A percentile compares a stretch with the other conserved stretches of the same genome.
Conservation (phyloP, 2,329 filamentous ascomycete species). For the Hymenoscyphus occultus region DNA sequence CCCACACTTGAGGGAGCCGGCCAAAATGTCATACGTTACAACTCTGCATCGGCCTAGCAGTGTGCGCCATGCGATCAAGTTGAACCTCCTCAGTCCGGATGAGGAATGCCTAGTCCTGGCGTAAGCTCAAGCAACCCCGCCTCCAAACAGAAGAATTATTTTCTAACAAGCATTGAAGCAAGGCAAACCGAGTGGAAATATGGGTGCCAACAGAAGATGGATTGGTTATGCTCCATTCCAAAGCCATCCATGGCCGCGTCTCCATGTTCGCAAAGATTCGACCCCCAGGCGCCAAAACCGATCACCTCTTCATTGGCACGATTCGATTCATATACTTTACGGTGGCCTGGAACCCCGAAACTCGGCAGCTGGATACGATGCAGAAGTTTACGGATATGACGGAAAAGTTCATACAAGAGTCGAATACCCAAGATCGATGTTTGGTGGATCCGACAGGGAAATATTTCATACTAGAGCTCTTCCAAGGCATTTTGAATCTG, state of each 20-base stretch:
- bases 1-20: neutral
- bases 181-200: constrained; percentile 82
- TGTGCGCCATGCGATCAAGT: constrained; percentile 81
- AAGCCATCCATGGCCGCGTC: constrained; percentile 79
- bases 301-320: constrained; percentile 90
- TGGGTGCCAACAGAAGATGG: constrained; percentile 67
- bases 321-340: constrained; percentile 90
- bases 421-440: constrained; percentile 78
- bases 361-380: constrained; percentile 48
- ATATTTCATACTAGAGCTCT: constrained; percentile 65
- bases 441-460: constrained; percentile 76
- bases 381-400: constrained; percentile 50
- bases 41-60: constrained; percentile 92
- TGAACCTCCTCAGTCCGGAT: constrained; percentile 69
- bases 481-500: constrained; percentile 65
- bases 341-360: constrained; percentile 70
- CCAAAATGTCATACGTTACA: constrained; percentile 83
- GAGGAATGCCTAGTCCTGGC: constrained; percentile 83
- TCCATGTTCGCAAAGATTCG: constrained; percentile 79
- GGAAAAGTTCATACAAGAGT: constrained; percentile 66
- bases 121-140: constrained; percentile 51
- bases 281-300: constrained; percentile 69
- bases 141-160: constrained; percentile 15
- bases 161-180: constrained; percentile 48
- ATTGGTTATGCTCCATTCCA: constrained; percentile 63